These are phyloP conservation scores for Scalesia atractyloides DNA, from an alignment of 129 eudicot species.

Conservation along the genomic window DNA sequence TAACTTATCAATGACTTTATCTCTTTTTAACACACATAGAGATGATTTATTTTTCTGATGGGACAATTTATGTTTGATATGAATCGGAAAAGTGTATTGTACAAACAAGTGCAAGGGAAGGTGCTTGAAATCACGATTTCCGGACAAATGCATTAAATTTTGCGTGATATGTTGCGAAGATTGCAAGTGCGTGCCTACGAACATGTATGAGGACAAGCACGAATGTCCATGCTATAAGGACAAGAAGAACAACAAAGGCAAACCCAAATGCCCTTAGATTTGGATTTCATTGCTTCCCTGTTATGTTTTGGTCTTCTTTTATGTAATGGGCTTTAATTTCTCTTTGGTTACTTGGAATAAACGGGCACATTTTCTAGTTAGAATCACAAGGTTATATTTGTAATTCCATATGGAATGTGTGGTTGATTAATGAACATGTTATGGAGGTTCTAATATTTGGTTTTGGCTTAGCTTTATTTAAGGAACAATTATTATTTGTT, in stretches of 20 bases:
- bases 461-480: neutral
- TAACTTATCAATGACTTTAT: neutral
- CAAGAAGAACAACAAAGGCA: slow-evolving; percentile 69
- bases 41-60: slow-evolving; percentile 4
- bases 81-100: slow-evolving; percentile 40
- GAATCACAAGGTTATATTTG: slow-evolving; percentile 19
- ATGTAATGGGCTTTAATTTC: slow-evolving; percentile 27
- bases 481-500: neutral
- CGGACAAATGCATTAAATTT: slow-evolving; percentile 69
- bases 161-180: slow-evolving; percentile 63
- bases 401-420: neutral
- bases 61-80: neutral
- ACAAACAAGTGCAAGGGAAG: slow-evolving; percentile 47
- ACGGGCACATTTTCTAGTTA: slow-evolving; percentile 28
- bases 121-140: slow-evolving; percentile 56
- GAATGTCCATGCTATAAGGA: slow-evolving; percentile 88
- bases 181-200: slow-evolving; percentile 85
- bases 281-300: slow-evolving; percentile 16
- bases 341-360: slow-evolving; percentile 29
- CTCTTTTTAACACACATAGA: neutral
- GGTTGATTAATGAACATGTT: neutral
- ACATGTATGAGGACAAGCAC: slow-evolving; percentile 68
- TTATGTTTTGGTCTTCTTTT: slow-evolving; percentile 9
- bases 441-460: neutral
- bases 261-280: slow-evolving; percentile 72